phyloP scores from a whole-genome alignment of 1,284 basidiomycete genomes.

The Cutaneotrichosporon sp. region DNA sequence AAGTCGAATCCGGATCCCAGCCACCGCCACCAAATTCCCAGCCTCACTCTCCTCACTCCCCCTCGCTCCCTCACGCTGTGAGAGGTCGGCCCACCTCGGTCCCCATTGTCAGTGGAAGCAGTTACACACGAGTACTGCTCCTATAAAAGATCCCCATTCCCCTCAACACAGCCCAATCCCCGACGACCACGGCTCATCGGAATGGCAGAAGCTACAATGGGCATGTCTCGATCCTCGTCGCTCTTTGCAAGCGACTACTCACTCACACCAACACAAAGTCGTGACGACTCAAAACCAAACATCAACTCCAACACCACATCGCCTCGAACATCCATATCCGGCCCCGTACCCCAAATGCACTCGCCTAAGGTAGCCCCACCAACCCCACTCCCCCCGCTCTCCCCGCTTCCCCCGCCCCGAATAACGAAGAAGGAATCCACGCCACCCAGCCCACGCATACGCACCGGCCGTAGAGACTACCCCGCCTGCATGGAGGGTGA shows the following conservation, averaged over 20 bases:
- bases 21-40: too few relatives aligned
- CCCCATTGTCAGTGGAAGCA: background rate
- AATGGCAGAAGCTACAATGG: background rate
- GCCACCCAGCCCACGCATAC: background rate
- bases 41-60: too few relatives aligned
- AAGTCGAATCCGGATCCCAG: background rate
- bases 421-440: background rate
- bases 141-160: background rate
- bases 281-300: background rate
- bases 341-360: background rate
- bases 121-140: background rate
- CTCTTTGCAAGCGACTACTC: slow-evolving; percentile 7
- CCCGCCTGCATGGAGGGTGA: slow-evolving; percentile 46
- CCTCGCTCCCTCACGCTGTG: background rate
- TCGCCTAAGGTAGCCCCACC: background rate
- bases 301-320: background rate
- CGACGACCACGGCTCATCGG: background rate
- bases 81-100: too few relatives aligned
- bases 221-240: background rate
- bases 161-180: background rate
- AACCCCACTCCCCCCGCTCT: background rate
- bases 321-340: background rate
- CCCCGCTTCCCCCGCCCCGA: background rate
- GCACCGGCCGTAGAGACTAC: background rate
- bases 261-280: background rate